A percentile compares a stretch with the other conserved stretches of the same genome.
Evolutionary conservation across 2,329 filamentous ascomycete genomes (phyloP).

Genomic region (Colletotrichum brevisporum): DNA sequence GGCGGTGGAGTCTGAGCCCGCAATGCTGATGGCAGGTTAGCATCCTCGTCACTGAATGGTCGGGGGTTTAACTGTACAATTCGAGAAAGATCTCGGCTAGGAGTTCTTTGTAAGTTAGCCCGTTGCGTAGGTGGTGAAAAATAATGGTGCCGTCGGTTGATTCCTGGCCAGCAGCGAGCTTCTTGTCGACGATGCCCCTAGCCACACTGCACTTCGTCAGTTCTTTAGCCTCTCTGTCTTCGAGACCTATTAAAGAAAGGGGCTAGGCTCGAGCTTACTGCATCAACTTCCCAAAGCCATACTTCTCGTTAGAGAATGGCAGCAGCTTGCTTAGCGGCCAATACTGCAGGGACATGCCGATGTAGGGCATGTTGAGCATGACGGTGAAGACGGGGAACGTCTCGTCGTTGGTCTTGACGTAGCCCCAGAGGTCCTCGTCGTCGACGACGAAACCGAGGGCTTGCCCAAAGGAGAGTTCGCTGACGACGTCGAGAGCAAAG

Average conservation of each 20-base stretch:
- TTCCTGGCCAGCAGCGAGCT: slow-evolving; percentile 45
- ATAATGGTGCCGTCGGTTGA: slow-evolving; percentile 47
- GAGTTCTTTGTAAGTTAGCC: slow-evolving; percentile 45
- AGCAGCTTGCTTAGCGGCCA: slow-evolving; percentile 42
- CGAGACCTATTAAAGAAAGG: too few relatives aligned
- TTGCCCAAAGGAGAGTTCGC: slow-evolving; percentile 45
- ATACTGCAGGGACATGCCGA: slow-evolving; percentile 43
- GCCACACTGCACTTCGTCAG: slow-evolving; percentile 43
- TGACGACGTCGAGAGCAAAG: slow-evolving; percentile 47
- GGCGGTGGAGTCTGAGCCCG: slow-evolving; percentile 54
- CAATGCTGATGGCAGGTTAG: slow-evolving; percentile 40
- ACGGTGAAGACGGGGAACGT: slow-evolving; percentile 38
- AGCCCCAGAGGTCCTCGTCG: slow-evolving; percentile 45
- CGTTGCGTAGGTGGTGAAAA: slow-evolving; percentile 46
- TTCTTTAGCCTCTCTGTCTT: too few relatives aligned
- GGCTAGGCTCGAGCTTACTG: slow-evolving; percentile 36
- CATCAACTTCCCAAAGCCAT: slow-evolving; percentile 52
- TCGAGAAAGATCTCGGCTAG: slow-evolving; percentile 45
- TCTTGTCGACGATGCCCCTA: slow-evolving; percentile 44
- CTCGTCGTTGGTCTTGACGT: slow-evolving; percentile 38
- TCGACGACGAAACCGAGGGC: slow-evolving; percentile 46
- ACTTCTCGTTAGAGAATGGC: slow-evolving; percentile 45
- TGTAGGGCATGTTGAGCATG: slow-evolving; percentile 44
- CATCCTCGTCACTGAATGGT: fast-evolving
- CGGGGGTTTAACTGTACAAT: not conserved